Evolutionary conservation across 768 basidiomycete species (phyloP).

Genomic region (Hydnomerulius pinastri): DNA sequence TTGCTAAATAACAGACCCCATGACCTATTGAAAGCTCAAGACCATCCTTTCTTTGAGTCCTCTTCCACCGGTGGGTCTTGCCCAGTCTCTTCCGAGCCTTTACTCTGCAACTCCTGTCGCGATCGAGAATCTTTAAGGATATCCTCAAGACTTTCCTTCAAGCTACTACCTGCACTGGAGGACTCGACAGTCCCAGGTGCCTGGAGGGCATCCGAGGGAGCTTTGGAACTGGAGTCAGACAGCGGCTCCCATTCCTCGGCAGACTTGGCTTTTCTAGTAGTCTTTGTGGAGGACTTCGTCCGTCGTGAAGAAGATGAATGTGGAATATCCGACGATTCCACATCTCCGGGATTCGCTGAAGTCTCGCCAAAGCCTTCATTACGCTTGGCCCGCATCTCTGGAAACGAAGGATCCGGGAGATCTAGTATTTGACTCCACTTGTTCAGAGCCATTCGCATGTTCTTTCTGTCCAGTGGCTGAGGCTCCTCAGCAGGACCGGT

Average conservation of each 20-base stretch:
- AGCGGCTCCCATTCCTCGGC: conserved; percentile 27
- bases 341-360: conserved; percentile 7
- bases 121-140: conserved; percentile 2
- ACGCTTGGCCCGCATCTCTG: conserved; percentile 25
- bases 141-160: conserved; percentile 27
- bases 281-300: neutral
- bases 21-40: neutral
- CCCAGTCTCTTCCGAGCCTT: neutral
- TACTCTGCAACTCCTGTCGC: neutral
- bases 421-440: conserved; percentile 37
- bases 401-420: conserved; percentile 32
- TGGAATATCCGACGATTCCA: neutral
- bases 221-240: conserved; percentile 15
- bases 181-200: neutral
- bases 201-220: neutral
- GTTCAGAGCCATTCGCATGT: conserved; percentile 34
- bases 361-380: neutral
- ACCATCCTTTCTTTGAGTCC: neutral
- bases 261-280: neutral
- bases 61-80: neutral
- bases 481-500: conserved; percentile 14
- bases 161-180: conserved; percentile 9
- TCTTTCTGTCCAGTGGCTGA: conserved; percentile 17
- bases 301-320: neutral
- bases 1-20: neutral